Evolutionary conservation across 1,139 yeast genomes (phyloP).

Genomic region (Groenewaldozyma auringiensis): DNA sequence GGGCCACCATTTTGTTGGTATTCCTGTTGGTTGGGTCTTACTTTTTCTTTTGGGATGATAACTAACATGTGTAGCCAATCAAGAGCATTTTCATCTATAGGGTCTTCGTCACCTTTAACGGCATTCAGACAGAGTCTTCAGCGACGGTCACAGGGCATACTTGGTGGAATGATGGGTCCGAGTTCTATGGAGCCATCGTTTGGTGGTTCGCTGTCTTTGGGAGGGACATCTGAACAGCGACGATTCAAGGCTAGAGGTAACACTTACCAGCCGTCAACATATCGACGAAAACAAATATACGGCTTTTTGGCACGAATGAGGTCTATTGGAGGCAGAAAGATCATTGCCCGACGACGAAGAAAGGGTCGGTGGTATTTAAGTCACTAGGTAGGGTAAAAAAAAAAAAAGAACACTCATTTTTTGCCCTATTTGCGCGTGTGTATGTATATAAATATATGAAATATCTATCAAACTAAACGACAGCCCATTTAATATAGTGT

Average conservation of each 20-base stretch:
- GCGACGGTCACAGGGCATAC: not conserved
- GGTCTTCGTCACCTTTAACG: not conserved
- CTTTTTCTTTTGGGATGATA: too few species aligned
- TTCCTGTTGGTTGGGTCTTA: too few species aligned
- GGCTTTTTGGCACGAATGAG: conserved; percentile 89
- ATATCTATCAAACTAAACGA: too few species aligned
- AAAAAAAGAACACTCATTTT: too few species aligned
- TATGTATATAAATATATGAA: too few species aligned
- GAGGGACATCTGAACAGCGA: conserved; percentile 23
- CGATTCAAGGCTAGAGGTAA: conserved; percentile 89
- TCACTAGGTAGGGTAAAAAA: too few species aligned
- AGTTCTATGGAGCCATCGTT: conserved; percentile 4
- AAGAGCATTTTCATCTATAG: not conserved
- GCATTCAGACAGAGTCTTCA: not conserved
- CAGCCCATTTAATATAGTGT: too few species aligned
- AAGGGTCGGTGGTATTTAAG: conserved; percentile 94
- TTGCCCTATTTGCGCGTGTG: too few species aligned
- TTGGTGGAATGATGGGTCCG: not conserved
- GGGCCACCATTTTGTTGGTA: too few species aligned
- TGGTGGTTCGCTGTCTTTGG: conserved; percentile 11
- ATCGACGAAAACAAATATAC: conserved; percentile 80
- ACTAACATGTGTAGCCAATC: not conserved
- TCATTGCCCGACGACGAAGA: conserved; percentile 67
- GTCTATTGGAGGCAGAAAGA: conserved; percentile 69
- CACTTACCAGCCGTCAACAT: conserved; percentile 88